Evolutionary conservation across 2,329 filamentous ascomycete genomes (phyloP), one percentile per base, ranked within the genome.

Genomic region (Neonectria magnoliae): DNA sequence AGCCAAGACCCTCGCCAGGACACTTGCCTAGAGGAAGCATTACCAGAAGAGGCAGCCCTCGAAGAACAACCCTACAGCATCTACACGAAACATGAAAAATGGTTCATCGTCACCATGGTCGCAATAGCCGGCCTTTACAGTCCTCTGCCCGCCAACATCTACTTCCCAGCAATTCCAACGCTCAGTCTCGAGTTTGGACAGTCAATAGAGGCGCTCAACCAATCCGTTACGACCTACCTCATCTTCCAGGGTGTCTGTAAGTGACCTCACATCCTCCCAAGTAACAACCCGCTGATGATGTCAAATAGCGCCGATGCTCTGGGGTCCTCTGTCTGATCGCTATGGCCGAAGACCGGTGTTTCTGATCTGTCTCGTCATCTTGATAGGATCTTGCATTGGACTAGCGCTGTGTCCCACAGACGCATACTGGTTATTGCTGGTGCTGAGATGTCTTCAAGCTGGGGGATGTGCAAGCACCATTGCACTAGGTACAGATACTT

Each of bases 381-480:
- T 79, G 7, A 63, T 77, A 2, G 76, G 72, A 7, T 74, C 77
- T 0, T 76, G 77, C 47, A 67, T 78, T 6, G 76, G 77, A 2
- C 66, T 79, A 33, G 76, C 76, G 0, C 56, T 78, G 0, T 77
- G 76, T n/a, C 76, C 76, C 0, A 73, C 72, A 0, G 51, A 58
- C 14, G 72, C 75, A 3, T 78, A 76, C 56, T 78, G 77, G 77
- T 65, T 78, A 16, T 56, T 79, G 10, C 66, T 79, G 4, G 60
- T 78, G 13, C 67, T 79, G 2, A 67, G 77, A 7, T 70, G 69
- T 13, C 56, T 79, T 3, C 77, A 79, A 42, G 72, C 76, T 0
- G 71, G 73, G 1, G 77, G 77, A 2, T 77, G 77, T 56, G 76
- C 77, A 1, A 79, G 77, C 60, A 78, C 72, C 2, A 77, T 79